Evolutionary conservation across 352 stramenopile genomes (phyloP).

Genomic region (Pythium sp.): DNA sequence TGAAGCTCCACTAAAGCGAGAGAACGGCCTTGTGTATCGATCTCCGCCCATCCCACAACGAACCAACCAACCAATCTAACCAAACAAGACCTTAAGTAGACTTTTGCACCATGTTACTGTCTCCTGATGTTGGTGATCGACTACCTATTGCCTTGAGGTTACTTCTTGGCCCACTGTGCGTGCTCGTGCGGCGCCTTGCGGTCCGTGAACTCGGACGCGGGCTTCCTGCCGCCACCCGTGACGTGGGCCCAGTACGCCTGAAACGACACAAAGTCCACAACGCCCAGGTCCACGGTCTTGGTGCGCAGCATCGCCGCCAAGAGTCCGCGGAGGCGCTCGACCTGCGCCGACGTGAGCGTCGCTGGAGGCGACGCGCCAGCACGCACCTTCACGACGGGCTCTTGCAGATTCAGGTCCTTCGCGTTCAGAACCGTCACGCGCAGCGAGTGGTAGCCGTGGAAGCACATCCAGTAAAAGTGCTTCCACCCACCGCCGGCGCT

Average conservation of each 20-base stretch:
- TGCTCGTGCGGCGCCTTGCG: constrained; percentile 85
- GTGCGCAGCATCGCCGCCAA: constrained; percentile 78
- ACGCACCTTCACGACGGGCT: constrained; percentile 29
- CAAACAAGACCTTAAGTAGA: constrained; percentile 4
- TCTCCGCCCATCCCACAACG: not conserved
- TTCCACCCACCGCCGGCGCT: constrained; percentile 51
- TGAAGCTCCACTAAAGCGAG: constrained; percentile 58
- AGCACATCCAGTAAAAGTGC: constrained; percentile 66
- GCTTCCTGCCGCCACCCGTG: constrained; percentile 56
- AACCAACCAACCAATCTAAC: not conserved
- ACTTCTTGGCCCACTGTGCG: constrained; percentile 64
- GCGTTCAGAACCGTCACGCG: constrained; percentile 59
- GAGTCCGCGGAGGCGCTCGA: constrained; percentile 61
- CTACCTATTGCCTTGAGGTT: not conserved
- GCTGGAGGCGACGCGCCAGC: constrained; percentile 23
- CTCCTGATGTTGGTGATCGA: not conserved
- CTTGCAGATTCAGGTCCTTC: constrained; percentile 55
- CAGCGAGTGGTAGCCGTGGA: constrained; percentile 68
- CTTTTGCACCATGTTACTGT: not conserved
- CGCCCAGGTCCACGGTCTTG: constrained; percentile 67
- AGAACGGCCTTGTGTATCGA: not conserved
- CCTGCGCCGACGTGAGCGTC: constrained; percentile 46
- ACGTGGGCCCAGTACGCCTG: constrained; percentile 84
- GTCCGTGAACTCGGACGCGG: constrained; percentile 74
- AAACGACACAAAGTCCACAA: constrained; percentile 76